Base-by-base conservation (phyloP, 2,329 filamentous ascomycete genomes). In the Alternaria hordeiaustralica region DNA sequence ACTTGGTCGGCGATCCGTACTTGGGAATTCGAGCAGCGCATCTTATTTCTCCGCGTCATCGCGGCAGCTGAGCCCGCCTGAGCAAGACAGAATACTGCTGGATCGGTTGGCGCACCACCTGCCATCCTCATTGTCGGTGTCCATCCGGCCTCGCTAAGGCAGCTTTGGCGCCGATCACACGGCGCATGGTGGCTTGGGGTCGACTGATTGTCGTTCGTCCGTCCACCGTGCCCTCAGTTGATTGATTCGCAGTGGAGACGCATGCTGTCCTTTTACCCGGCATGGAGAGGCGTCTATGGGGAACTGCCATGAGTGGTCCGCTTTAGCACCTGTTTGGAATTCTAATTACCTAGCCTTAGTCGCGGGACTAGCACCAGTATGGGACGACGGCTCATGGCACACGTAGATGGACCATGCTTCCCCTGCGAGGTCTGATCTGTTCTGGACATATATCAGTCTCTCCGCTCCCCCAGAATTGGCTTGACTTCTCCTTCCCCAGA, bases 251-350 rank as follows among this genome's bases (percentile, higher is more conserved):
- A 64, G 69, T 68, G 71, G 65, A 61, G 57, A 61, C 66, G 66
- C 64, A 66, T 71, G 69, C 46, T 69, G 63, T 61, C 70, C 61
- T 71, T 79, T 78, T 76, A 78, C 71, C 77, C 75, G 75, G 73
- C 69, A 63, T 75, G 75, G 71, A 71, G 60, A 68, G 54, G 62
- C 63, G 69, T 65, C 68, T 67, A 74, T 71, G 75, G 71, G 71
- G 69, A 74, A 70, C 61, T 60, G 63, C 68, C 67, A 71, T 71
- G 68, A 75, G 67, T 75, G 73, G 70, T 60, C 70, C 68, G 65
- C 63, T 72, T 66, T 72, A 67, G 69, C 61, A 71, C 70, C 63
- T 70, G 63, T 74, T 74, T 71, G 70, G 69, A 63, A 44, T 55
- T 53, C 70, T 72, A 75, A 78, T 75, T 75, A 65, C 70, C 60